phyloP scores from a whole-genome alignment of 1,139 yeast species.

The Saccharomyces hybrid region DNA sequence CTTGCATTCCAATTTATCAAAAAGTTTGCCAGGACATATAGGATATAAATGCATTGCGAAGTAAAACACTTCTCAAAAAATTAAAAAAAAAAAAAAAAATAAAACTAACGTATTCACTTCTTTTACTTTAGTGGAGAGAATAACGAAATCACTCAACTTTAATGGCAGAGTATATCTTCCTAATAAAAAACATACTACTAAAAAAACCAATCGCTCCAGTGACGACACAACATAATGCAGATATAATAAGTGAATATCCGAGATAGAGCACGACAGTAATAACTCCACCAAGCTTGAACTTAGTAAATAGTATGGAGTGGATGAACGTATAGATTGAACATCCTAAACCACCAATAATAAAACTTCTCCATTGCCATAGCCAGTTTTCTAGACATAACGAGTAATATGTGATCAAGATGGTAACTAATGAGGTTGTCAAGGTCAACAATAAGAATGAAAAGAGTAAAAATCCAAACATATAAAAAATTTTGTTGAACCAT shows the following conservation, averaged over 20 bases:
- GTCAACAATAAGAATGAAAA: constrained; percentile 79
- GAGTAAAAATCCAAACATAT: constrained; percentile 95
- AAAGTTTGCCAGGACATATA: not conserved
- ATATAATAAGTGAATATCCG: constrained; percentile 76
- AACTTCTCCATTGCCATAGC: constrained; percentile 96
- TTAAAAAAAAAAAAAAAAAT: not conserved
- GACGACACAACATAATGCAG: constrained; percentile 64
- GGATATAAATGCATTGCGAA: not conserved
- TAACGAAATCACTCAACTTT: constrained; percentile 54
- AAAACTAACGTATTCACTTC: too few species aligned
- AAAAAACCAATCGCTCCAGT: constrained; percentile 88
- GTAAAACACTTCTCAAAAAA: not conserved
- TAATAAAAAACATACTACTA: constrained; percentile 64
- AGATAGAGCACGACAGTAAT: constrained; percentile 71
- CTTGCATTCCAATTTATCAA: not conserved
- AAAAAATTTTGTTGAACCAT: constrained; percentile 91
- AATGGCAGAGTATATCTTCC: constrained; percentile 74
- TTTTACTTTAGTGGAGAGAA: not conserved
- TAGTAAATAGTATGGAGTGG: constrained; percentile 71
- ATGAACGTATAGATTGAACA: constrained; percentile 77
- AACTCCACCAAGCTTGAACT: constrained; percentile 63
- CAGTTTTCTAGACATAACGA: constrained; percentile 86
- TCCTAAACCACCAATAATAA: constrained; percentile 76
- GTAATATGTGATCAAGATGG: constrained; percentile 75
- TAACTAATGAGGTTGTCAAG: constrained; percentile 72